Evolutionary conservation across 1,284 basidiomycete species (phyloP), one percentile per base, ranked within the genome.

Genomic region (Cryptococcus sp.): DNA sequence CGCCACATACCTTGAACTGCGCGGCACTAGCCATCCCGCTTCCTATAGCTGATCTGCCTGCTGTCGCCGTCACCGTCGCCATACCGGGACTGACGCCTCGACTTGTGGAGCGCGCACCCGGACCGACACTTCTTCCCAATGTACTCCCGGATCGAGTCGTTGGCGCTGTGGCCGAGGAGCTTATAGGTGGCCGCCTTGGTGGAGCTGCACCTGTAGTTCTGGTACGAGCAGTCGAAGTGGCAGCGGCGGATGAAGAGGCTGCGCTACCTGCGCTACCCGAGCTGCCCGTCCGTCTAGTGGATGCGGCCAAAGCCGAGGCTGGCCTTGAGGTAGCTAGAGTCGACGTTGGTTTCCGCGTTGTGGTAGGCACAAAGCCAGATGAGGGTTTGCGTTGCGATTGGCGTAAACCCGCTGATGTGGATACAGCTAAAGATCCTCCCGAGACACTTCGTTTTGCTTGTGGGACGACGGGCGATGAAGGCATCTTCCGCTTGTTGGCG

Each of bases 401-500:
- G 35, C 62, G 35, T 35, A 61, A 46, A 11, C 50, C 55, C 15
- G 39, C 40, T 27, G 60, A 49, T 6, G 67, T 57, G 1, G 64
- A 61, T 15, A 49, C 15, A 10, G 57, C 57, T 2, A 69, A 38
- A 0, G 67, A 52, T 4, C 60, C 47, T 1, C 65, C 66, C 7
- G 68, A 70, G 5, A 60, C 65, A 4, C 50, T 52, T 25, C 73
- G 63, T 53, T 75, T 74, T 15, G 67, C 62, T 3, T 64, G 63
- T 1, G 64, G 65, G 2, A 50, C 57, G 1, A 57, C 54, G 5
- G 72, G 69, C 0, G 70, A 71, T 0, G 65, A 63, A 10, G 72
- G 69, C 4, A 57, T 16, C 64, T 75, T 73, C 35, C 75, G 66
- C 56, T 77, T 77, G 55, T 65, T 63, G 22, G 52, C 60, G 48